Conservation (phyloP, 139 green algal genomes). For the Tetradesmus obliquus region DNA sequence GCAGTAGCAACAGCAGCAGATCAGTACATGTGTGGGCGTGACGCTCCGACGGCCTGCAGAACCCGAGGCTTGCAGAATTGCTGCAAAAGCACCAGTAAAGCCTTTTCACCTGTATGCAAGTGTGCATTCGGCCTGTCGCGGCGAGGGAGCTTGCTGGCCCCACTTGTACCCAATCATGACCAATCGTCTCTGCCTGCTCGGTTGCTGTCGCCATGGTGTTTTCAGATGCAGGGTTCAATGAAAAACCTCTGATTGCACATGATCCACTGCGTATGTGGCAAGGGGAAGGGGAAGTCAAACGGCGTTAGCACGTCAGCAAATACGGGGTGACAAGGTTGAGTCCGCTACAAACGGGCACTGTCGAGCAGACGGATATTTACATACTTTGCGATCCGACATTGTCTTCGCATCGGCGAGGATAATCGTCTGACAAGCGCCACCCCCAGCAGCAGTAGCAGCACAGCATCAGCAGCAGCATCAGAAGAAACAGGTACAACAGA, state of each 20-base stretch:
- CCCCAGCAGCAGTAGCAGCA: not conserved
- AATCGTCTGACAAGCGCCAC: no score
- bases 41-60: not conserved
- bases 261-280: no score
- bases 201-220: not conserved
- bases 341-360: not conserved
- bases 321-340: not conserved
- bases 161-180: not conserved
- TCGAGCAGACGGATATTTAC: no score
- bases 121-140: slow-evolving; percentile 8
- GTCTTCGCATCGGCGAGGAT: no score
- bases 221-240: not conserved
- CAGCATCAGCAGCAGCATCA: not conserved
- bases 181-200: not conserved
- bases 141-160: not conserved
- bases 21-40: not conserved
- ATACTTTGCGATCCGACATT: no score
- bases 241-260: not conserved
- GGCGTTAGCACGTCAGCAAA: not conserved
- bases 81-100: not conserved
- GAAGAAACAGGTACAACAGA: not conserved
- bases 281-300: not conserved
- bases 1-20: not conserved
- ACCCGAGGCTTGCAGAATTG: not conserved
- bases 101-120: not conserved